Percentiles rank a stretch among this genome's conserved stretches.
Conservation (phyloP, 1,284 basidiomycete genomes). For the Pseudozyma thailandica region DNA sequence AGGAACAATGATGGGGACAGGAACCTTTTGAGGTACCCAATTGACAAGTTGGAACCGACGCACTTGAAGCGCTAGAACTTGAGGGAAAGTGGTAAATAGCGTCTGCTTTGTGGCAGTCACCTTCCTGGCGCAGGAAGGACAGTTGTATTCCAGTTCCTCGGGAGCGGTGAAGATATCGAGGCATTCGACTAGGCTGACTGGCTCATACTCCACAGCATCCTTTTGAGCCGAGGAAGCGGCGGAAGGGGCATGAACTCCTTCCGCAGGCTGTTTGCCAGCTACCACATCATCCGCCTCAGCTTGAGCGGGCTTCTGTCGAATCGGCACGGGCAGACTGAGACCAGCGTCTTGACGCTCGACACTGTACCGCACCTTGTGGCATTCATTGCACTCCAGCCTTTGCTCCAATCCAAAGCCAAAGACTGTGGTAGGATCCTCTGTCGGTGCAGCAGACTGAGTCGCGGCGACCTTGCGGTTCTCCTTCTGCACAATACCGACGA, state of each 20-base stretch:
- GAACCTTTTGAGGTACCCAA: conserved; percentile 96
- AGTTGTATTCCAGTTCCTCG: conserved; percentile 80
- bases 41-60: conserved; percentile 95
- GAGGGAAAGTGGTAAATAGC: conserved; percentile 86
- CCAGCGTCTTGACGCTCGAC: conserved; percentile 79
- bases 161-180: conserved; percentile 76
- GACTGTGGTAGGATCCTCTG: conserved; percentile 74
- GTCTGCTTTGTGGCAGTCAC: conserved; percentile 77
- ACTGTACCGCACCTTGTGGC: conserved; percentile 87
- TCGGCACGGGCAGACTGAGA: conserved; percentile 81
- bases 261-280: conserved; percentile 69
- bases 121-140: conserved; percentile 75
- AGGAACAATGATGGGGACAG: conserved; percentile 85
- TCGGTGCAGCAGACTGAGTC: conserved; percentile 3
- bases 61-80: conserved; percentile 87
- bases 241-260: conserved; percentile 35
- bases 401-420: conserved; percentile 83
- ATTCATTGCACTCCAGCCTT: conserved; percentile 75
- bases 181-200: conserved; percentile 78
- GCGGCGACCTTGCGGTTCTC: conserved; percentile 39
- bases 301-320: conserved; percentile 28
- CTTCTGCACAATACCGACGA: conserved; percentile 78
- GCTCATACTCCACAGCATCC: conserved; percentile 72
- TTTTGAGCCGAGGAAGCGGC: conserved; percentile 5
- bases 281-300: conserved; percentile 8